Evolutionary conservation across 1,284 basidiomycete genomes (phyloP).

Genomic region (Fomitopsis palustris): DNA sequence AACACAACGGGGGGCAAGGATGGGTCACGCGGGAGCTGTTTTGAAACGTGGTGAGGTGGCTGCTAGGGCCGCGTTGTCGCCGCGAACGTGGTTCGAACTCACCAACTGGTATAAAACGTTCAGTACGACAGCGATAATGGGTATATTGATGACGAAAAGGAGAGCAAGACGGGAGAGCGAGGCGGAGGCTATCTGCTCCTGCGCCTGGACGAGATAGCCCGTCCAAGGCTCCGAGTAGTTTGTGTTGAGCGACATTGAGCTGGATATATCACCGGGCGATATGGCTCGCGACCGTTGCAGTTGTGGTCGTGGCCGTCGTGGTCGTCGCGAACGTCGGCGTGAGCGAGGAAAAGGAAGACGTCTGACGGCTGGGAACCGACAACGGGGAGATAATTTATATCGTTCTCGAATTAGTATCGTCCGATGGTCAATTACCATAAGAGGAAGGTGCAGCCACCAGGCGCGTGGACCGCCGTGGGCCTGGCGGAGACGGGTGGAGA

Average conservation of each 20-base stretch:
- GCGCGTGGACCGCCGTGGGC: background rate
- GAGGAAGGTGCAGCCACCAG: background rate
- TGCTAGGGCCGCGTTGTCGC: background rate
- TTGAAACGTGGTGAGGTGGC: constrained; percentile 1
- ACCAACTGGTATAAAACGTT: constrained; percentile 66
- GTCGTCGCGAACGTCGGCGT: background rate
- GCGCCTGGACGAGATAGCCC: constrained; percentile 42
- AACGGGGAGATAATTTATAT: constrained; percentile 6
- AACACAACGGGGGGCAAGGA: constrained; percentile 75
- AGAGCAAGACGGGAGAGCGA: constrained; percentile 26
- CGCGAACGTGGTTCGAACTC: constrained; percentile 18
- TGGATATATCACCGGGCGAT: background rate
- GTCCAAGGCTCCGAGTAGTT: constrained; percentile 41
- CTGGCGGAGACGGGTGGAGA: background rate
- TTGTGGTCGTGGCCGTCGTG: background rate
- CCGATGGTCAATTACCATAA: constrained; percentile 9
- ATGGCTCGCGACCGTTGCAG: background rate
- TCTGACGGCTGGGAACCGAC: background rate
- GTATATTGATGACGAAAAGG: constrained; percentile 36
- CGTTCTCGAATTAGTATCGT: constrained; percentile 1
- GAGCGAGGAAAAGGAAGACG: background rate
- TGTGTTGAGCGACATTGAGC: constrained; percentile 38
- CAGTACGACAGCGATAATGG: constrained; percentile 45
- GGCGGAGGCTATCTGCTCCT: constrained; percentile 26
- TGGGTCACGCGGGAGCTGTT: constrained; percentile 45